Percentiles rank a stretch among this genome's conserved stretches.
phyloP scores from a whole-genome alignment of 116 monocot genomes.

The Papilionanthe hybrid region DNA sequence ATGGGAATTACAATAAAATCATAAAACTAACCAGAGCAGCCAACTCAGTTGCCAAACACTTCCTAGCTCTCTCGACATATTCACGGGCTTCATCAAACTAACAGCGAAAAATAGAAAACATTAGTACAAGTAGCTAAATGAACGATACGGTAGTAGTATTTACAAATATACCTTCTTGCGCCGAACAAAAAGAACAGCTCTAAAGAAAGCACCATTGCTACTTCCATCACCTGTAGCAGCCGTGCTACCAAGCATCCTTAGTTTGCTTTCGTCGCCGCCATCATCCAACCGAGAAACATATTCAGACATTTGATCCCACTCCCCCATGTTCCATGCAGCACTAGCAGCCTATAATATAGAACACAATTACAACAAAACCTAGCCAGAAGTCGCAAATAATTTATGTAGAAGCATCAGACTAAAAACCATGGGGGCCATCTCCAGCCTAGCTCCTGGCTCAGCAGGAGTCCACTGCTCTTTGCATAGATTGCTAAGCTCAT shows the following conservation, averaged over 20 bases:
- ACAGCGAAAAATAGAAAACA: constrained; percentile 9
- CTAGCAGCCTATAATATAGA: constrained; percentile 63
- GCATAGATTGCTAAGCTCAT: constrained; percentile 84
- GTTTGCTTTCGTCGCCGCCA: constrained; percentile 91
- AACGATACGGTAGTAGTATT: background rate
- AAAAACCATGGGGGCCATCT: constrained; percentile 96
- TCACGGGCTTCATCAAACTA: constrained; percentile 91
- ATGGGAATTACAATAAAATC: background rate
- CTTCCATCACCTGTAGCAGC: constrained; percentile 80
- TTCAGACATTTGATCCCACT: constrained; percentile 99
- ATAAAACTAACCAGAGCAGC: constrained; percentile 76
- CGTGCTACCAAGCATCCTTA: constrained; percentile 61
- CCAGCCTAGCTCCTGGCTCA: constrained; percentile 76
- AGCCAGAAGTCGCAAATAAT: background rate
- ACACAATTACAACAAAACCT: background rate
- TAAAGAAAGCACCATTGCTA: constrained; percentile 95
- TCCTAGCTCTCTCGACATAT: constrained; percentile 92
- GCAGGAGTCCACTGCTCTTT: constrained; percentile 94
- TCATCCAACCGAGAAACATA: constrained; percentile 93
- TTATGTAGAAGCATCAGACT: background rate
- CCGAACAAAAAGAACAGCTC: constrained; percentile 87
- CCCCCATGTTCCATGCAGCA: constrained; percentile 99
- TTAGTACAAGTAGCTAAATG: constrained; percentile 5
- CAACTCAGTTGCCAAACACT: constrained; percentile 91
- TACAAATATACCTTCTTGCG: constrained; percentile 51